phyloP scores from a whole-genome alignment of 108 stramenopile species.

The Cyclotella baltica region DNA sequence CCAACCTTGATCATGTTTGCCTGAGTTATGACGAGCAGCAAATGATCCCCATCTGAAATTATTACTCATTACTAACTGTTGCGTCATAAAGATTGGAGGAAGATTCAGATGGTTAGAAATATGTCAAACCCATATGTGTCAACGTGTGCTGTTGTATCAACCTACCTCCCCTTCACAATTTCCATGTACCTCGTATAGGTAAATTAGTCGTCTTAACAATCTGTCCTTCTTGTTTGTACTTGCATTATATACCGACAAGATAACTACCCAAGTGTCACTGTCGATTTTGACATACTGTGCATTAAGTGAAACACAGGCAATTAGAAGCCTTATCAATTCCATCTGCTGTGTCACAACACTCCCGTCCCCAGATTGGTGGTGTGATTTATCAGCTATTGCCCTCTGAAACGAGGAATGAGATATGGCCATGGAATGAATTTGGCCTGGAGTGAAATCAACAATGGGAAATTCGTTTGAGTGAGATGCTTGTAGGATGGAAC shows the following conservation, averaged over 20 bases:
- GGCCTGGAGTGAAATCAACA: slow-evolving; percentile 31
- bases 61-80: slow-evolving; percentile 19
- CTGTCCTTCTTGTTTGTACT: slow-evolving; percentile 40
- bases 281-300: slow-evolving; percentile 36
- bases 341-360: slow-evolving; percentile 29
- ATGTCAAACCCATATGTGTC: too few relatives aligned
- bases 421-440: slow-evolving; percentile 50
- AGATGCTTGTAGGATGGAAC: slow-evolving; percentile 26
- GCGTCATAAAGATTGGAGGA: neutral
- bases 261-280: slow-evolving; percentile 37
- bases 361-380: neutral
- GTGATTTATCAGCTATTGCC: slow-evolving; percentile 12
- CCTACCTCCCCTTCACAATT: slow-evolving; percentile 38
- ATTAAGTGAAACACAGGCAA: slow-evolving; percentile 55
- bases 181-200: slow-evolving; percentile 32
- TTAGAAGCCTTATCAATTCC: slow-evolving; percentile 55
- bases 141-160: neutral
- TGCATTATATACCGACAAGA: slow-evolving; percentile 55
- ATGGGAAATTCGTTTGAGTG: neutral
- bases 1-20: slow-evolving; percentile 29
- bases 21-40: slow-evolving; percentile 3
- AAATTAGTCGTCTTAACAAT: slow-evolving; percentile 39
- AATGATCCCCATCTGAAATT: slow-evolving; percentile 33
- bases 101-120: too few relatives aligned
- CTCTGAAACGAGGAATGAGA: slow-evolving; percentile 53